Evolutionary conservation across 345 rosid species (phyloP), one percentile per base, ranked within the genome.

Genomic region (Bruguiera gymnorhiza): DNA sequence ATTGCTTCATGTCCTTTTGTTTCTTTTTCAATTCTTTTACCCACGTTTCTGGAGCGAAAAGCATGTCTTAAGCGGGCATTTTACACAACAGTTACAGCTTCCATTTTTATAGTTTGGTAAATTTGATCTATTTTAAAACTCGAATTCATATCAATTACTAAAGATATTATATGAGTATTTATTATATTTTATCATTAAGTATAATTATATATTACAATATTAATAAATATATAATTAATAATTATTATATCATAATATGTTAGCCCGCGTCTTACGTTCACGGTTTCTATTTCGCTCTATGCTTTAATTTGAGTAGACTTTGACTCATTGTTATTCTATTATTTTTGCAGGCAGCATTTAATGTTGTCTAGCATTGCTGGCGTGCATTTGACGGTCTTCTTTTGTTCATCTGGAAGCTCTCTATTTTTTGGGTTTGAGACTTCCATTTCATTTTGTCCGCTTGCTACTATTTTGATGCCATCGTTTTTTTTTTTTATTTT

Each of bases 371-470:
- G 23, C 48, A 21, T 63, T 67, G 46, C 53, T 52, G 67, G 66
- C 55, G 71, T 31, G 23, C 67, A 50, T 63, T 70, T 57, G 79
- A 23, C n/a, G 15, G 24, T 56, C 23, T 53, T 53, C 5, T 20
- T 71, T 30, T 65, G 26, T 36, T 65, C 37, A 71, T 79, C 67
- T 10, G 8, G 30, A 67, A 43, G 68, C 18, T 48, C 66, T 15
- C 37, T 6, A 8, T 59, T 23, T 19, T 29, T 24, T 27, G 0
- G 24, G 50, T 68, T 18, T 20, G 70, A 31, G 21, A 0, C 13
- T 69, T 37, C 31, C 64, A 8, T 59, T 69, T 56, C 23, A 43
- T 34, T 62, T 70, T 70, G 70, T 76, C 60, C 24, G 58, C 37
- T 67, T 63, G 65, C 50, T 65, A 32, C 59, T 6, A 19, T 61